phyloP scores from a whole-genome alignment of 2,329 filamentous ascomycete species.

The Xylaria sp. region DNA sequence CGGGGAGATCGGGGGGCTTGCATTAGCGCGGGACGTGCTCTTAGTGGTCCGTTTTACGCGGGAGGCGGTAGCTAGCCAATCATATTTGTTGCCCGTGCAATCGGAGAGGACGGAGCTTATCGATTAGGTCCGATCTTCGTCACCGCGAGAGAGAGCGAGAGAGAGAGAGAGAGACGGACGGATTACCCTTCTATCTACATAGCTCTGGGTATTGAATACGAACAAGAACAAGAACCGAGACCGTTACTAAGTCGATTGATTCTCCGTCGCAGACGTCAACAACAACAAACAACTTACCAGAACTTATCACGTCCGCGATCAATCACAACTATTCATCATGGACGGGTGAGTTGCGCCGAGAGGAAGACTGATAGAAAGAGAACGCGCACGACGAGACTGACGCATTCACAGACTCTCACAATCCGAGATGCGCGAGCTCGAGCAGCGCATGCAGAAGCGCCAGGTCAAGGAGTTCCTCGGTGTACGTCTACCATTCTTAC shows the following conservation, averaged over 20 bases:
- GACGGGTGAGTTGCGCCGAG: conserved; percentile 24
- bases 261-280: neutral
- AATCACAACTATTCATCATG: conserved; percentile 21
- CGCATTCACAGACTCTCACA: conserved; percentile 52
- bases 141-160: neutral
- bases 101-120: neutral
- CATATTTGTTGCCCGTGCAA: neutral
- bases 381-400: neutral
- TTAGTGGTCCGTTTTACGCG: neutral
- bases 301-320: neutral
- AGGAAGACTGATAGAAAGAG: neutral
- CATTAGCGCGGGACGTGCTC: neutral
- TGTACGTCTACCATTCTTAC: conserved; percentile 54
- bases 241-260: neutral
- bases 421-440: conserved; percentile 85
- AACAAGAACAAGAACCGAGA: too few relatives aligned
- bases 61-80: neutral
- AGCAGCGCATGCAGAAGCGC: conserved; percentile 91
- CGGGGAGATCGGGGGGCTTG: neutral
- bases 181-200: neutral
- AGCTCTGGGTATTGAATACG: neutral
- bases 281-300: neutral
- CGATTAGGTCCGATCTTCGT: neutral
- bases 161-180: too few relatives aligned
- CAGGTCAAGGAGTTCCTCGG: conserved; percentile 99